These are phyloP conservation scores for Podospora tetraspora DNA, from an alignment of 495 filamentous ascomycete genomes.

Conservation along the genomic window DNA sequence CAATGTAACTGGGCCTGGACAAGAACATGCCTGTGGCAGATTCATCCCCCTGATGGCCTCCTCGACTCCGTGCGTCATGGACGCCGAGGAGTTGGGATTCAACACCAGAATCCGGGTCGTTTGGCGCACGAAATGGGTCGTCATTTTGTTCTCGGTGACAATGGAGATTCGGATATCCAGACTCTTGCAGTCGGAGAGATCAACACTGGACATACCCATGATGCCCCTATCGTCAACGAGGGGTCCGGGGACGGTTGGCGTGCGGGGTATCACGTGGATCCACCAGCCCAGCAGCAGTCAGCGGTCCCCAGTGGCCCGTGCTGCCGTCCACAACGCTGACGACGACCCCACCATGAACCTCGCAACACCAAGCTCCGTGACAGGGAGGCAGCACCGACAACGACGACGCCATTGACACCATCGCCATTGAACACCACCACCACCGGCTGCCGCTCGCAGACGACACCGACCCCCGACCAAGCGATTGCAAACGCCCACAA, in stretches of 20 bases:
- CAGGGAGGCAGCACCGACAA: not conserved
- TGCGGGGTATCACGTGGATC: slow-evolving; percentile 38
- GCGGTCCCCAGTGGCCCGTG: not conserved
- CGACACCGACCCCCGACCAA: not conserved
- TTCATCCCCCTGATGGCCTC: slow-evolving; percentile 55
- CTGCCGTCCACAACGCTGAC: slow-evolving; percentile 13
- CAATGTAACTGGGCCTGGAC: not conserved
- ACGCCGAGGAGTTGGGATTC: slow-evolving; percentile 81
- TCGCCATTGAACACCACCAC: slow-evolving; percentile 3
- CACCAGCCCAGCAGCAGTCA: slow-evolving; percentile 17
- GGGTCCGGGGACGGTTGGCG: slow-evolving; percentile 1
- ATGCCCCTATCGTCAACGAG: not conserved
- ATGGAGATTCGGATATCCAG: not conserved
- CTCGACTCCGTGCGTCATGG: slow-evolving; percentile 74
- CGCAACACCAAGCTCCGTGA: slow-evolving; percentile 14
- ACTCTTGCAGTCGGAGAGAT: not conserved
- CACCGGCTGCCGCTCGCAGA: not conserved
- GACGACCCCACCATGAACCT: slow-evolving; percentile 28
- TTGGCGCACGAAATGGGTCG: slow-evolving; percentile 25
- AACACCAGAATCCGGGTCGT: slow-evolving; percentile 63
- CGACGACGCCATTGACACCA: slow-evolving; percentile 3
- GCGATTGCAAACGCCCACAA: slow-evolving; percentile 3
- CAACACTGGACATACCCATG: not conserved
- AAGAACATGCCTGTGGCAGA: slow-evolving; percentile 38
- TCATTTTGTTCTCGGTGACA: slow-evolving; percentile 22